Conservation (phyloP, 2,329 filamentous ascomycete species). For the Chalaropsis thielavioides region DNA sequence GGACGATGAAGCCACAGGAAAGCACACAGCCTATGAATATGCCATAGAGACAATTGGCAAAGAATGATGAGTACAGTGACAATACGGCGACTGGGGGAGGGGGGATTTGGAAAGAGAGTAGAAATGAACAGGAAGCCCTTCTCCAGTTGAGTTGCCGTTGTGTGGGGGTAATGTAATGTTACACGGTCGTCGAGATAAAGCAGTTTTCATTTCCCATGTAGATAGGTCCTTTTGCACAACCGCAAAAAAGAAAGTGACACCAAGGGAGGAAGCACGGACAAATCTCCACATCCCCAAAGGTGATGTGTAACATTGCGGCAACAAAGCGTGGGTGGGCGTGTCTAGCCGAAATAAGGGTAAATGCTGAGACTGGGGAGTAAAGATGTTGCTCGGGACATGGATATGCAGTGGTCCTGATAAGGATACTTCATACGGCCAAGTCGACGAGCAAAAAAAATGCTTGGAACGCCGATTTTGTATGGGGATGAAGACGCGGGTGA, state of each 20-base stretch:
- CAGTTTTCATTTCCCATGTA: neutral
- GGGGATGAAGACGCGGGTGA: neutral
- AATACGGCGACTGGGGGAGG: neutral
- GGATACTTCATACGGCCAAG: neutral
- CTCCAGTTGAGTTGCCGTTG: neutral
- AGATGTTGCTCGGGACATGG: neutral
- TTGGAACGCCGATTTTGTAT: neutral
- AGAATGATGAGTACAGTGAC: neutral
- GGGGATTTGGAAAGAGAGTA: neutral
- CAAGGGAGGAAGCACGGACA: neutral
- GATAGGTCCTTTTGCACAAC: neutral
- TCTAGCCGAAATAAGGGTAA: neutral
- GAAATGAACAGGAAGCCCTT: neutral
- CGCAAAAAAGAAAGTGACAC: neutral
- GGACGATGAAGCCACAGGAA: neutral
- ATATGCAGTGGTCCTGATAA: neutral
- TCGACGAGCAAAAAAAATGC: neutral
- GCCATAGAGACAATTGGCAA: neutral
- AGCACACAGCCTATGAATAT: neutral
- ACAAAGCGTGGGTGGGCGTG: too few relatives aligned
- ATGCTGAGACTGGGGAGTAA: neutral
- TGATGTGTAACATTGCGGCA: neutral
- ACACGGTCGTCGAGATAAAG: constrained; percentile 1
- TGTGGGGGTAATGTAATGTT: neutral
- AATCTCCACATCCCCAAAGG: neutral